Percentiles rank a stretch among this genome's conserved stretches.
Conservation (phyloP, 2,329 filamentous ascomycete genomes). For the Diaporthe caulivora region DNA sequence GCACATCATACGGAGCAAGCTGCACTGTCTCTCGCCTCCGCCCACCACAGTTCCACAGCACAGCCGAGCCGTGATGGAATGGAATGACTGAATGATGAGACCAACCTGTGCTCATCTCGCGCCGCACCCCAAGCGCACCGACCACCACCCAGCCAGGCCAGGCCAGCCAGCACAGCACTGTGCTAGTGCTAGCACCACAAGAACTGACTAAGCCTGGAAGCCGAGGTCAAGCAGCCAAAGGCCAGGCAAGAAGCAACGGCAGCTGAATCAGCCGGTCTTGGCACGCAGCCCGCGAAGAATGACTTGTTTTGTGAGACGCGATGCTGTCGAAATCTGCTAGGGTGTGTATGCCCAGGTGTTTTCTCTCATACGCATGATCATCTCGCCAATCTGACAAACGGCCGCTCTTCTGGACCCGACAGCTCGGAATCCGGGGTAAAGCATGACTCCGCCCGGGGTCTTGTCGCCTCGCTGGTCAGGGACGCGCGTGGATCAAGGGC, state of each 20-base stretch:
- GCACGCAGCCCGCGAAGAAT: neutral
- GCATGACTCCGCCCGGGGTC: neutral
- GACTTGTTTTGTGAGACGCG: neutral
- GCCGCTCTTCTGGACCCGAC: neutral
- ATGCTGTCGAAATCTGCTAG: neutral
- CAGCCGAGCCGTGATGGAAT: slow-evolving; percentile 16
- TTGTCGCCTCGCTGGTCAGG: neutral
- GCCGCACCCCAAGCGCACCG: neutral
- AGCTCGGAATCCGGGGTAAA: slow-evolving; percentile 22
- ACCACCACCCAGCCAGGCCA: too few species aligned
- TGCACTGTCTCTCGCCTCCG: slow-evolving; percentile 23
- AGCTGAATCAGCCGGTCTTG: slow-evolving; percentile 23
- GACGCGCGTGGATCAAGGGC: neutral
- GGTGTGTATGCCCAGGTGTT: too few species aligned
- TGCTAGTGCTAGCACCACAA: neutral
- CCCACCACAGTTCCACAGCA: slow-evolving; percentile 8
- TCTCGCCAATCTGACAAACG: slow-evolving; percentile 5
- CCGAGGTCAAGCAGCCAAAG: slow-evolving; percentile 10
- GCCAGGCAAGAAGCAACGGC: too few species aligned
- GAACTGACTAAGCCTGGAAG: slow-evolving; percentile 13
- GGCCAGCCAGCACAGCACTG: neutral
- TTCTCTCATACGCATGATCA: neutral
- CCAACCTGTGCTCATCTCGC: slow-evolving; percentile 20
- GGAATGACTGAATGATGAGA: slow-evolving; percentile 30
- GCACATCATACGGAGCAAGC: neutral